Percentiles rank a stretch among this genome's conserved stretches.
These are phyloP conservation scores for Puccinia polysora DNA, from an alignment of 1,284 basidiomycete genomes.

Conservation along the genomic window DNA sequence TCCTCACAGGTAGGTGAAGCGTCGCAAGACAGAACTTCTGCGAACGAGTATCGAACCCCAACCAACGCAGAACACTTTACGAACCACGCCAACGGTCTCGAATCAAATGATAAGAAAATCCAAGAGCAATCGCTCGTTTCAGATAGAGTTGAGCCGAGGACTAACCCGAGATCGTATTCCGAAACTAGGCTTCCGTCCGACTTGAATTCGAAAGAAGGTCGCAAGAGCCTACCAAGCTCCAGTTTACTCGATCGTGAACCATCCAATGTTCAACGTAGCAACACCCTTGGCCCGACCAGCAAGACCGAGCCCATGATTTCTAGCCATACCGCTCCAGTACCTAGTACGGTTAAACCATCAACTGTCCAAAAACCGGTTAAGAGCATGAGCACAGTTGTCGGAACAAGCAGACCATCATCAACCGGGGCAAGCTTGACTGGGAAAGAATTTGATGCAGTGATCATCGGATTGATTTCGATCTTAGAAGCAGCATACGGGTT, in stretches of 20 bases:
- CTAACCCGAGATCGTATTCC: not conserved
- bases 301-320: not conserved
- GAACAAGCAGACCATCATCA: too few species aligned
- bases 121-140: not conserved
- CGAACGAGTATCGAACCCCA: not conserved
- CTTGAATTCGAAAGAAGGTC: not conserved
- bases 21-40: not conserved
- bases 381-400: too few species aligned
- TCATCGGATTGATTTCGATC: slow-evolving; percentile 25
- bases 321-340: too few species aligned
- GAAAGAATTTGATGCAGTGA: slow-evolving; percentile 38
- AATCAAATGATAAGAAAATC: slow-evolving; percentile 2
- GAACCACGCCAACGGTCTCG: not conserved
- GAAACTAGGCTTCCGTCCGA: not conserved
- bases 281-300: too few species aligned
- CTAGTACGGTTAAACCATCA: not conserved
- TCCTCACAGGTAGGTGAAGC: not conserved
- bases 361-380: too few species aligned
- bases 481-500: slow-evolving; percentile 42
- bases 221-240: not conserved
- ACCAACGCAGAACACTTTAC: not conserved
- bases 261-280: not conserved
- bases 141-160: too few species aligned
- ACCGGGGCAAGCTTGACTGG: not conserved
- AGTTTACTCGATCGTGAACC: not conserved